phyloP scores from a whole-genome alignment of 2,329 filamentous ascomycete species.

The Teratosphaeria epicoccoides region DNA sequence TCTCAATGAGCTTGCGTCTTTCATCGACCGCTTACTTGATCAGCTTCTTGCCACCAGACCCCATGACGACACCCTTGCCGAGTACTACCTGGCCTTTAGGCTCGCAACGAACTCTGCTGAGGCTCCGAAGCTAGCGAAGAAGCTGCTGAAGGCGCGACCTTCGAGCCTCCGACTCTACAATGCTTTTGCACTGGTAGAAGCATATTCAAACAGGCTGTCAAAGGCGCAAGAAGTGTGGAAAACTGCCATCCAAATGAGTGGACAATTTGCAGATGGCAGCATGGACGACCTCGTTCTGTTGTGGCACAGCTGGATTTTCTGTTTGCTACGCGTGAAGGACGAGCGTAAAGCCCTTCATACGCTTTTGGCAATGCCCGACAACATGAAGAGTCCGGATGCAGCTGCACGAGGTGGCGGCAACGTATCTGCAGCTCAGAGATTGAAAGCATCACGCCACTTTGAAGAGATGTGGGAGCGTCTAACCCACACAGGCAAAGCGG shows the following conservation, averaged over 20 bases:
- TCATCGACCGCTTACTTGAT: constrained; percentile 43
- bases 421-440: constrained; percentile 21
- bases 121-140: constrained; percentile 61
- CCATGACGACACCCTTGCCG: constrained; percentile 46
- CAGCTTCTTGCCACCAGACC: constrained; percentile 41
- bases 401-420: no score
- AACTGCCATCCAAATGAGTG: constrained; percentile 53
- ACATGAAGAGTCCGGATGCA: neutral
- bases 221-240: constrained; percentile 55
- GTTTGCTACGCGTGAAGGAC: constrained; percentile 44
- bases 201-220: constrained; percentile 44
- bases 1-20: neutral
- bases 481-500: constrained; percentile 40
- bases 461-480: constrained; percentile 45
- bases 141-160: constrained; percentile 57
- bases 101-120: constrained; percentile 40
- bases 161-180: constrained; percentile 62
- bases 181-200: constrained; percentile 65
- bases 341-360: constrained; percentile 23
- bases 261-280: constrained; percentile 27
- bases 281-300: constrained; percentile 36
- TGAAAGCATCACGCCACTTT: constrained; percentile 47
- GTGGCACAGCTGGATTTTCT: constrained; percentile 57
- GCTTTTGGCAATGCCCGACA: constrained; percentile 24
- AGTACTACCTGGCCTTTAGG: constrained; percentile 62